A percentile compares a stretch with the other conserved stretches of the same genome.
phyloP scores from a whole-genome alignment of 495 filamentous ascomycete species.

The Cercophora newfieldiana region DNA sequence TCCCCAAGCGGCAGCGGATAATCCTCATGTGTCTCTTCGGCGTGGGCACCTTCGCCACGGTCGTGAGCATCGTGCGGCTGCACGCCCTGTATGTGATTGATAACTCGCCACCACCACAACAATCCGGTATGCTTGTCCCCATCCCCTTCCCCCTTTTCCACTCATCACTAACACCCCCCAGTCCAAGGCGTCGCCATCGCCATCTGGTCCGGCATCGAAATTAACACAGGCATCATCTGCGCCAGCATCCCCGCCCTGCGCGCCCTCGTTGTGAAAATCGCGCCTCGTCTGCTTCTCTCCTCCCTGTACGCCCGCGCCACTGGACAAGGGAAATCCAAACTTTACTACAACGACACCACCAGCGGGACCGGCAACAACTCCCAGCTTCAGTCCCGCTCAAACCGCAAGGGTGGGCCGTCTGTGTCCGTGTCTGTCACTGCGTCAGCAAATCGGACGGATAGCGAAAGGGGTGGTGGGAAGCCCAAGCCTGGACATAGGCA shows the following conservation, averaged over 20 bases:
- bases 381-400: neutral
- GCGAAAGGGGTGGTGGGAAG: neutral
- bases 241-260: slow-evolving; percentile 49
- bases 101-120: slow-evolving; percentile 2
- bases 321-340: slow-evolving; percentile 8
- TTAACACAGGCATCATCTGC: slow-evolving; percentile 52
- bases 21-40: slow-evolving; percentile 26
- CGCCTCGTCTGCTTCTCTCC: slow-evolving; percentile 30
- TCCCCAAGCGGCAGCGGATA: slow-evolving; percentile 22
- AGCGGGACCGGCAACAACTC: neutral
- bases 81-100: slow-evolving; percentile 19
- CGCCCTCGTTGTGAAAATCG: slow-evolving; percentile 31
- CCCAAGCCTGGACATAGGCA: neutral
- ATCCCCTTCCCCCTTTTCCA: neutral
- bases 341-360: neutral
- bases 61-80: slow-evolving; percentile 25
- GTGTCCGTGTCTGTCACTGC: neutral
- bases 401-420: neutral
- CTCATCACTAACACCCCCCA: neutral
- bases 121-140: slow-evolving; percentile 18
- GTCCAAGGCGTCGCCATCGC: slow-evolving; percentile 33
- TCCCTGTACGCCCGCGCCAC: slow-evolving; percentile 21
- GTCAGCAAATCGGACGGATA: neutral
- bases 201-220: slow-evolving; percentile 52
- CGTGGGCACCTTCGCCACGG: slow-evolving; percentile 23